Percentiles rank a stretch among this genome's conserved stretches.
These are phyloP conservation scores for Ophiocordyceps polyrhachis-furcata DNA, from an alignment of 2,329 filamentous ascomycete genomes.

Conservation along the genomic window DNA sequence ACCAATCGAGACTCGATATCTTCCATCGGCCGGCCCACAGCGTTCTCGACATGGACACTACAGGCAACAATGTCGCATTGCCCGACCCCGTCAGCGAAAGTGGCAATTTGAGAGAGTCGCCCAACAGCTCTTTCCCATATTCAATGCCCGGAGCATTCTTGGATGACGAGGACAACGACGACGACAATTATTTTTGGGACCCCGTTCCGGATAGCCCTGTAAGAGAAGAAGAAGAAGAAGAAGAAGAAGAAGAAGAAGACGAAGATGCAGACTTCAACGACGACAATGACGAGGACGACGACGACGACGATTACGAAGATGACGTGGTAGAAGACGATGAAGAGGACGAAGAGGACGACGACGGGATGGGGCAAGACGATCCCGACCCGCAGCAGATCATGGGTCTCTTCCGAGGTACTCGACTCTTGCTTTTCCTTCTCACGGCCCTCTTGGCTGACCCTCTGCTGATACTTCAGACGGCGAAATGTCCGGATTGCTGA, in stretches of 20 bases:
- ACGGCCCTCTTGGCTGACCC: background rate
- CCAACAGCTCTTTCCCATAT: background rate
- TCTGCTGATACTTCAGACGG: conserved; percentile 5
- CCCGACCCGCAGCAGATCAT: conserved; percentile 17
- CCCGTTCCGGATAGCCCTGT: no score
- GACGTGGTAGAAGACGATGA: conserved; percentile 6
- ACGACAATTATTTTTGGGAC: background rate
- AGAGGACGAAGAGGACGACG: conserved; percentile 7
- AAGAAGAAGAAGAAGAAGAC: conserved; percentile 3
- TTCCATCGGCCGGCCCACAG: no score
- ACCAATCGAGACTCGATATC: no score
- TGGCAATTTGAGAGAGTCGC: background rate
- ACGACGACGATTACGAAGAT: conserved; percentile 6
- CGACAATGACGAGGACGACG: conserved; percentile 7
- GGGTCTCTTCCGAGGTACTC: conserved; percentile 12
- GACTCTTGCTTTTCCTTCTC: background rate
- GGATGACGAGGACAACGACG: conserved; percentile 9
- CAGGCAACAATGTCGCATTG: background rate
- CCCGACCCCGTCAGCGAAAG: background rate
- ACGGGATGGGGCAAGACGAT: conserved; percentile 5
- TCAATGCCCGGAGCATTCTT: conserved; percentile 1
- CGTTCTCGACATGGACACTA: background rate
- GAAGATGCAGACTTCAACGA: conserved; percentile 6
- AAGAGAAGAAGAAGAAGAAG: no score
- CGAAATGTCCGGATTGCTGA: conserved; percentile 13